Conservation (phyloP, 306 rosid species). For the Rosa multiflora region DNA sequence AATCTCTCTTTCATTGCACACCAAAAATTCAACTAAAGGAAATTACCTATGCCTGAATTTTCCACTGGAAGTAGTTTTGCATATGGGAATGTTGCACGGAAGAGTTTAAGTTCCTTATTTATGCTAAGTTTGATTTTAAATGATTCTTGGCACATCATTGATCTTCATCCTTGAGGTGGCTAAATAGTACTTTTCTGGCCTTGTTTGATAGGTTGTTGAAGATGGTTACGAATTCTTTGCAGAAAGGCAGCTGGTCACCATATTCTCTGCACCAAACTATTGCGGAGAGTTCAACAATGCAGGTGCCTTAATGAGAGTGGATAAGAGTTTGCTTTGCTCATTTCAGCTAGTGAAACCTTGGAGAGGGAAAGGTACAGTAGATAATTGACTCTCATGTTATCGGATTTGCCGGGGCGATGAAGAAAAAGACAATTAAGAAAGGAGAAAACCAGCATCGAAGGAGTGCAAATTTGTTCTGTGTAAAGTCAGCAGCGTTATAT, state of each 20-base stretch:
- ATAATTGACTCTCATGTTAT: background rate
- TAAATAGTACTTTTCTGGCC: background rate
- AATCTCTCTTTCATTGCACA: background rate
- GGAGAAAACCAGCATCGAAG: background rate
- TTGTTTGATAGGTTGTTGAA: conserved; percentile 67
- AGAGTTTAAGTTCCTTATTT: background rate
- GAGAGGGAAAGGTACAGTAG: conserved; percentile 25
- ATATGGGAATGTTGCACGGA: background rate
- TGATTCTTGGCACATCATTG: background rate
- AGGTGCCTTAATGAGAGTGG: conserved; percentile 86
- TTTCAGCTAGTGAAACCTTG: conserved; percentile 86
- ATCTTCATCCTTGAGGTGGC: background rate
- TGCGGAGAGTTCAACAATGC: conserved; percentile 97
- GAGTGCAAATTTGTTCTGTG: background rate
- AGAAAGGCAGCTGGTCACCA: conserved; percentile 78
- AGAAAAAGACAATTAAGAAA: background rate
- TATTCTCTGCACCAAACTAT: conserved; percentile 91
- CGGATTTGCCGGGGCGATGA: background rate
- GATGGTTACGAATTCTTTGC: conserved; percentile 95
- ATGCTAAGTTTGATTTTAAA: background rate
- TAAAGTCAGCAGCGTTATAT: background rate
- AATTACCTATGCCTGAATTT: background rate
- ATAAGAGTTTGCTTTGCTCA: conserved; percentile 74
- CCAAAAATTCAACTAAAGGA: no score
- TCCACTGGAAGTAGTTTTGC: background rate